Conservation (phyloP, 2,329 filamentous ascomycete genomes). For the Verticillium zaregamsianum region DNA sequence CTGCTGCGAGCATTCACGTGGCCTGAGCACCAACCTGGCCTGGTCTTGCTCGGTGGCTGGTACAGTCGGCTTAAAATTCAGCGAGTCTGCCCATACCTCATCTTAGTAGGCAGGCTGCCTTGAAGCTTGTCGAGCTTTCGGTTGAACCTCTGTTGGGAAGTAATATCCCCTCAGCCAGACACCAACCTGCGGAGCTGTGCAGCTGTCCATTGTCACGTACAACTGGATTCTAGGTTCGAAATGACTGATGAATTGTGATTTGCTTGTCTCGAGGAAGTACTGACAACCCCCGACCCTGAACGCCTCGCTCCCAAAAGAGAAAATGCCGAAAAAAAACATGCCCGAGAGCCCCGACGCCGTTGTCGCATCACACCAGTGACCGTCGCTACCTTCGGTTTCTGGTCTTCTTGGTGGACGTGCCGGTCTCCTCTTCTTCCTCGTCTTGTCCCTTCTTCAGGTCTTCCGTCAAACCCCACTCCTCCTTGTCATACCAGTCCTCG, state of each 20-base stretch:
- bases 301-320: neutral
- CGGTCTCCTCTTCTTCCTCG: conserved; percentile 72
- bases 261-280: neutral
- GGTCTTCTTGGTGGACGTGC: conserved; percentile 54
- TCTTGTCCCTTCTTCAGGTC: conserved; percentile 79
- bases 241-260: neutral
- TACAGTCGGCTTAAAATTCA: neutral
- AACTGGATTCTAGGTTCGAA: neutral
- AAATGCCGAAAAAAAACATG: neutral
- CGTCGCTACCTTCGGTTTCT: conserved; percentile 44
- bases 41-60: neutral
- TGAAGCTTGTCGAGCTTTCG: no score
- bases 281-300: neutral
- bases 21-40: neutral
- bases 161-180: no score
- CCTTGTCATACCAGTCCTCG: conserved; percentile 84
- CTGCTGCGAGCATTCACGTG: neutral
- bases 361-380: neutral
- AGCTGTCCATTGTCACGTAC: neutral
- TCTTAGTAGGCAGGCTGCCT: no score
- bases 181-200: no score
- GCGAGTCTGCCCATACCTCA: no score
- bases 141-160: no score
- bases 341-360: neutral
- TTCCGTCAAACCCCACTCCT: conserved; percentile 71